Conservation (phyloP, 2,329 filamentous ascomycete genomes). For the Alternaria solani region DNA sequence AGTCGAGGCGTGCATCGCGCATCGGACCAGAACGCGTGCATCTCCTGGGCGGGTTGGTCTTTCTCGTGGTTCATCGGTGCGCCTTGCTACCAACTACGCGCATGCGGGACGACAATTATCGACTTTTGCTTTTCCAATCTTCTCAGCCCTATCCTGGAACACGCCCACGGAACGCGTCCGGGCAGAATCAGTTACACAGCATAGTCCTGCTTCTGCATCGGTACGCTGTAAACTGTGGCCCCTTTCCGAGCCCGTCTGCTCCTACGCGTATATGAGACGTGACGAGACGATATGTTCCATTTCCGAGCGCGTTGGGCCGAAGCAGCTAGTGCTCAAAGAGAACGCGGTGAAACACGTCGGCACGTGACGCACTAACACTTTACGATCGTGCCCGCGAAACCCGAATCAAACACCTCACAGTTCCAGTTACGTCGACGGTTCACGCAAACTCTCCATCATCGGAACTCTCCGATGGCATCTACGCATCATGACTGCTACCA, state of each 20-base stretch:
- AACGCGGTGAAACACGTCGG: conserved; percentile 10
- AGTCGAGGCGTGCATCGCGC: background rate
- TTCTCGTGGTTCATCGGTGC: background rate
- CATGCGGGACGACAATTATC: conserved; percentile 5
- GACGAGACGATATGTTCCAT: background rate
- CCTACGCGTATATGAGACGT: background rate
- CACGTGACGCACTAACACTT: conserved; percentile 21
- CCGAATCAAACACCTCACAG: conserved; percentile 1
- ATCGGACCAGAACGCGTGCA: background rate
- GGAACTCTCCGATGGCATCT: conserved; percentile 3
- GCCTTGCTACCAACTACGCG: background rate
- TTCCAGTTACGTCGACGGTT: background rate
- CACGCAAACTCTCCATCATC: conserved; percentile 8
- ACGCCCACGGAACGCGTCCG: background rate
- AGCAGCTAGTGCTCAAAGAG: background rate
- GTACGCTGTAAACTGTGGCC: background rate
- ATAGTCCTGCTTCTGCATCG: background rate
- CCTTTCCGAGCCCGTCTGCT: background rate
- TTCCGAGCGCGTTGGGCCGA: background rate
- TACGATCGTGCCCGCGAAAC: conserved; percentile 6
- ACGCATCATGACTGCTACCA: conserved; percentile 18
- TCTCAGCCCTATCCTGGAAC: conserved; percentile 5
- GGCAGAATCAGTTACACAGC: background rate
- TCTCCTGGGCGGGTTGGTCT: background rate
- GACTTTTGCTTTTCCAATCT: conserved; percentile 1